phyloP scores from a whole-genome alignment of 2,329 filamentous ascomycete genomes.

The Juglanconis juglandina region DNA sequence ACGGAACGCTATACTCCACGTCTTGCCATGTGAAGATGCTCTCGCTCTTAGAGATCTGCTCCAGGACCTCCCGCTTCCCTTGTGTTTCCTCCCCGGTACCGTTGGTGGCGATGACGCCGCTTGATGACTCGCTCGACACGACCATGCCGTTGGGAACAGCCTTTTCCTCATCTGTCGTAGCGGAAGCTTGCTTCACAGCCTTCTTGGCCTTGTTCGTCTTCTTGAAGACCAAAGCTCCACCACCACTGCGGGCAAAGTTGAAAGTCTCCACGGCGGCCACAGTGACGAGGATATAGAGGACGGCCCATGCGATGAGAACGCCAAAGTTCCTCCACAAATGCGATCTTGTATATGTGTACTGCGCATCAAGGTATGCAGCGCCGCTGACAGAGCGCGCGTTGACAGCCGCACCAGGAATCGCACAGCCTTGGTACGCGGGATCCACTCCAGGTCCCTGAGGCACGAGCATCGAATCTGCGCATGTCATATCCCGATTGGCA shows the following conservation, averaged over 20 bases:
- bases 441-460: conserved; percentile 40
- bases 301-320: conserved; percentile 70
- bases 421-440: conserved; percentile 21
- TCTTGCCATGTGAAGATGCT: conserved; percentile 22
- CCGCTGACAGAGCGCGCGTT: conserved; percentile 17
- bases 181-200: not conserved
- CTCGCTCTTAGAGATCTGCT: conserved; percentile 15
- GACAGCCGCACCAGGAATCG: conserved; percentile 17
- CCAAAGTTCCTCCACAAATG: conserved; percentile 76
- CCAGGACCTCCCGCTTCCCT: conserved; percentile 48
- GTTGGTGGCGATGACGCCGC: not conserved
- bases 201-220: conserved; percentile 17
- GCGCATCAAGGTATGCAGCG: conserved; percentile 47
- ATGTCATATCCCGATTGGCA: conserved; percentile 48
- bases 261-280: conserved; percentile 67
- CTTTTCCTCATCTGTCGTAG: conserved; percentile 18
- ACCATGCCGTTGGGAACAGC: not conserved
- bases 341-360: conserved; percentile 44
- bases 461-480: conserved; percentile 42
- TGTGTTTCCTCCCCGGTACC: conserved; percentile 53
- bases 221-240: conserved; percentile 23
- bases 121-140: conserved; percentile 38
- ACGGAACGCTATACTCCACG: conserved; percentile 18
- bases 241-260: conserved; percentile 43
- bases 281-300: conserved; percentile 71